Conservation (phyloP, 1,284 basidiomycete genomes). For the Cutaneotrichosporon sp. region DNA sequence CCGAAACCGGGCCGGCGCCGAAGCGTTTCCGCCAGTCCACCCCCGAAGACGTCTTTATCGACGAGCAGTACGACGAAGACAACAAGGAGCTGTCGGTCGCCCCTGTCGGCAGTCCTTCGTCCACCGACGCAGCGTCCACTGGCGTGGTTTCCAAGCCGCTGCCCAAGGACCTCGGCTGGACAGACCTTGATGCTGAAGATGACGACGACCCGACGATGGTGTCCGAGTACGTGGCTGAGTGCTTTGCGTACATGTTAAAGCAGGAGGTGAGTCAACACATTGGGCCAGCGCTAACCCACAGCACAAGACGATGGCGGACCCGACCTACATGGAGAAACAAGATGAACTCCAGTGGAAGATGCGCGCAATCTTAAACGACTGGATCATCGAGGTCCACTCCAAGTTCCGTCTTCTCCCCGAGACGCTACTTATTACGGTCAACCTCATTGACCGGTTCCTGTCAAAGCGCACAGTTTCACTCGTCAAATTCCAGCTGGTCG, state of each 20-base stretch:
- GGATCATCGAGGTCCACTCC: constrained; percentile 93
- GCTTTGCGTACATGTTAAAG: constrained; percentile 84
- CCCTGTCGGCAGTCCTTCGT: neutral
- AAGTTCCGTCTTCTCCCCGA: constrained; percentile 92
- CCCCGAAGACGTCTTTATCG: constrained; percentile 29
- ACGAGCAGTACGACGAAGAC: constrained; percentile 36
- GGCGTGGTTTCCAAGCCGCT: constrained; percentile 1
- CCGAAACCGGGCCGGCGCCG: constrained; percentile 26
- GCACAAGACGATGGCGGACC: constrained; percentile 76
- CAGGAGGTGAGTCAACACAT: constrained; percentile 53
- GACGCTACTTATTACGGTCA: constrained; percentile 89
- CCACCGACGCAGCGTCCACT: neutral
- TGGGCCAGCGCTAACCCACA: constrained; percentile 50
- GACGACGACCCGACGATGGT: constrained; percentile 95
- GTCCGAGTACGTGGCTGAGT: constrained; percentile 90
- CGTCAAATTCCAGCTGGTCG: constrained; percentile 90
- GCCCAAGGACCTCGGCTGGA: constrained; percentile 58
- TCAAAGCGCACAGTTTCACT: constrained; percentile 83
- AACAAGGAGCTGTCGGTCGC: constrained; percentile 24
- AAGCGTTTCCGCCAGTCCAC: constrained; percentile 38
- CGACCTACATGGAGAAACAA: constrained; percentile 85
- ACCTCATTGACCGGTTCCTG: constrained; percentile 96
- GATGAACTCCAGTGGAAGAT: constrained; percentile 88
- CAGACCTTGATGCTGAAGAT: constrained; percentile 89
- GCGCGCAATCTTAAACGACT: constrained; percentile 91